A percentile compares a stretch with the other conserved stretches of the same genome.
Evolutionary conservation across 2,329 filamentous ascomycete genomes (phyloP).

Genomic region (Exophiala sideris): DNA sequence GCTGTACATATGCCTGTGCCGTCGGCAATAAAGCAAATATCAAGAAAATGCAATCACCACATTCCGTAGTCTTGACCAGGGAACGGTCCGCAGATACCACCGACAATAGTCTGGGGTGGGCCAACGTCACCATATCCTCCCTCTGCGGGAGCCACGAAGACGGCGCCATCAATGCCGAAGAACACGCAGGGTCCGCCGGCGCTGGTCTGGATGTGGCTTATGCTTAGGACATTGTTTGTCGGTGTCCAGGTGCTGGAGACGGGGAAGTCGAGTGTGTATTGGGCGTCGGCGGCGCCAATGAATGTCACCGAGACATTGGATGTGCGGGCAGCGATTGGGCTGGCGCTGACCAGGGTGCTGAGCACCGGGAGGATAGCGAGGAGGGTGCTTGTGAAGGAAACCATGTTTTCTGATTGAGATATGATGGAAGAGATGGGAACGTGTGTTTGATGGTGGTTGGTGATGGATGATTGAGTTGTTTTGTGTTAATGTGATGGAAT

Average conservation of each 20-base stretch:
- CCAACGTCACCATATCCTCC: conserved; percentile 20
- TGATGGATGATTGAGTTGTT: background rate
- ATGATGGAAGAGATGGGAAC: background rate
- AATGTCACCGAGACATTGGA: conserved; percentile 9
- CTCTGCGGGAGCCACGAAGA: conserved; percentile 7
- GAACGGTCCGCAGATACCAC: conserved; percentile 19
- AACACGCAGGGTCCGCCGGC: conserved; percentile 16
- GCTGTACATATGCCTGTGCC: background rate
- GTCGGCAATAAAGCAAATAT: background rate
- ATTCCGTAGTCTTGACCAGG: conserved; percentile 11
- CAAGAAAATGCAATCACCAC: conserved; percentile 3
- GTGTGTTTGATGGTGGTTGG: background rate
- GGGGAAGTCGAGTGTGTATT: conserved; percentile 18
- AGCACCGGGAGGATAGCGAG: conserved; percentile 2
- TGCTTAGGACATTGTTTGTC: conserved; percentile 14
- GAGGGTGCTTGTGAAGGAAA: background rate
- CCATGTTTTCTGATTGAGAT: background rate
- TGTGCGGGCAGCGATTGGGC: background rate
- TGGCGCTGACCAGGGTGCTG: background rate
- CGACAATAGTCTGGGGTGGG: conserved; percentile 21
- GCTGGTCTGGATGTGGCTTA: conserved; percentile 15
- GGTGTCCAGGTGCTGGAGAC: conserved; percentile 13
- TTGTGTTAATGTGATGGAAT: no score
- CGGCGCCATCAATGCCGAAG: conserved; percentile 21
- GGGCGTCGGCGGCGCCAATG: conserved; percentile 18